Percentiles rank a stretch among this genome's conserved stretches.
phyloP scores from a whole-genome alignment of 352 stramenopile species.

The Globisporangium paddicum region DNA sequence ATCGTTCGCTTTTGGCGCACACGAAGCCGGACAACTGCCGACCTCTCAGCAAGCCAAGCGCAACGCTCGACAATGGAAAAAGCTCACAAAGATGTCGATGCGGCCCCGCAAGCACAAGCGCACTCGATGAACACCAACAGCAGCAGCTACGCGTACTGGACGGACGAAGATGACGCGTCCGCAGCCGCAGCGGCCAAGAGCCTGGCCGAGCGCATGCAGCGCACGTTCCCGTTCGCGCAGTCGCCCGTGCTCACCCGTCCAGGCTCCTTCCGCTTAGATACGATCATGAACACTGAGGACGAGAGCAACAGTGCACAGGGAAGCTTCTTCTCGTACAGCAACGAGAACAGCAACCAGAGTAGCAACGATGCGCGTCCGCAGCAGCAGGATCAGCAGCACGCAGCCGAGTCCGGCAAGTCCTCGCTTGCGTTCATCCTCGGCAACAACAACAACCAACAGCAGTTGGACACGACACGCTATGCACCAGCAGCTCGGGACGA shows the following conservation, averaged over 20 bases:
- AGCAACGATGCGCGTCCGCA: neutral
- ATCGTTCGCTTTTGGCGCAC: no score
- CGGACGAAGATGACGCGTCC: neutral
- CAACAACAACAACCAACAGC: neutral
- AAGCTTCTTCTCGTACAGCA: slow-evolving; percentile 1
- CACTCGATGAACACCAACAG: neutral
- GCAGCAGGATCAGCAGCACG: slow-evolving; percentile 3
- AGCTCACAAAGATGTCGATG: slow-evolving; percentile 2
- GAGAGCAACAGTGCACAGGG: neutral
- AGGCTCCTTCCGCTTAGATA: slow-evolving; percentile 5
- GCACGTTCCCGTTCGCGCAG: slow-evolving; percentile 14
- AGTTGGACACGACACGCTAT: neutral
- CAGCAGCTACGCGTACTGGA: neutral
- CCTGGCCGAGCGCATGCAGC: slow-evolving; percentile 11
- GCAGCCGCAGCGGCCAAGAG: slow-evolving; percentile 1
- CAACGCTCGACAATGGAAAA: slow-evolving; percentile 1
- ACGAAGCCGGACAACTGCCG: neutral
- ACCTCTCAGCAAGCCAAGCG: neutral
- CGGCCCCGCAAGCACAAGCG: neutral
- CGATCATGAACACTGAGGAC: slow-evolving; percentile 13
- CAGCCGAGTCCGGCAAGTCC: slow-evolving; percentile 16
- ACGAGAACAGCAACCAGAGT: slow-evolving; percentile 12
- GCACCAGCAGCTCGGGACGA: neutral
- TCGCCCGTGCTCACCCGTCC: neutral
- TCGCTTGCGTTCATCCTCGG: slow-evolving; percentile 30